Evolutionary conservation across 495 filamentous ascomycete genomes (phyloP).

Genomic region (Neurospora sp.): DNA sequence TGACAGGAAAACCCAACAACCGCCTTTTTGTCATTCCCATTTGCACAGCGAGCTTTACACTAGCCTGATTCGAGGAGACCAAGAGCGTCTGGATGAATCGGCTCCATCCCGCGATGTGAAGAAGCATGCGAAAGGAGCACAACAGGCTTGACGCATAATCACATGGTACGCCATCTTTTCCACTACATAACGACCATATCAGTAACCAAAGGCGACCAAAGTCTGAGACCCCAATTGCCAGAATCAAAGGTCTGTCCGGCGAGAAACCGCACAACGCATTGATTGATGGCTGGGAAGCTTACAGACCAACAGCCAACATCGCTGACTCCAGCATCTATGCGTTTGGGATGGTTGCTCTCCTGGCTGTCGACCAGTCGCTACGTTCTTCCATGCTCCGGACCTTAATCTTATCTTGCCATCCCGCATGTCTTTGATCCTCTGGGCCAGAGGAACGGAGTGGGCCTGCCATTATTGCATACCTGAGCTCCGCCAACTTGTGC

Average conservation of each 20-base stretch:
- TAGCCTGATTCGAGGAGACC: not conserved
- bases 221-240: not conserved
- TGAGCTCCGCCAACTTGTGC: not conserved
- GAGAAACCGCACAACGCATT: not conserved
- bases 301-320: not conserved
- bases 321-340: not conserved
- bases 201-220: not conserved
- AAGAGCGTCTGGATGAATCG: not conserved
- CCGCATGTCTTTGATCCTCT: not conserved
- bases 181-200: not conserved
- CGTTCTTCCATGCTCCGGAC: not conserved
- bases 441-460: not conserved
- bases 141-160: not conserved
- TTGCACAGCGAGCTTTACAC: not conserved
- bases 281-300: not conserved
- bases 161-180: not conserved
- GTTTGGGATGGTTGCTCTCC: not conserved
- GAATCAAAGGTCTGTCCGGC: not conserved
- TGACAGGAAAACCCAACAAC: not conserved
- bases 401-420: not conserved
- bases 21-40: not conserved
- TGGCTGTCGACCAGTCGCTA: not conserved
- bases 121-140: not conserved
- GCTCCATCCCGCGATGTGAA: not conserved
- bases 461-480: not conserved